Evolutionary conservation across 345 rosid genomes (phyloP), one percentile per base, ranked within the genome.

Genomic region (Melastoma malabathricum): DNA sequence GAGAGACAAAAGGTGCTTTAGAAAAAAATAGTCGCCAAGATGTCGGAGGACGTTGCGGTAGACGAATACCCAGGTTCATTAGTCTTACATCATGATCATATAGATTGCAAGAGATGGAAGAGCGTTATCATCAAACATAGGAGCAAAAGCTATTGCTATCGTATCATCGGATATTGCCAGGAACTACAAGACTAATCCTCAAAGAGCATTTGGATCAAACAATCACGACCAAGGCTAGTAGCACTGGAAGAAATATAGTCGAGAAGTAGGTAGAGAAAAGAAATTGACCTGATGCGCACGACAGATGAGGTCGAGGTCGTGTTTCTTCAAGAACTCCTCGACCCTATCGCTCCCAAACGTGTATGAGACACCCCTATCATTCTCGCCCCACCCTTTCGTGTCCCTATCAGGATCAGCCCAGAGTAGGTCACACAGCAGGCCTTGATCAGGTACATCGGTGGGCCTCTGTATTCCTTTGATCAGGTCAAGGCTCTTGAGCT

Each of bases 341-440:
- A 76, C 71, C 49, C 49, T 67, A 54, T 76, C 81, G 13, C 75
- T 66, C 25, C 77, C 81, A n/a, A 72, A 76, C 10, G 71, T 72
- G 43, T 44, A 76, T 16, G 81, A 75, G 43, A 76, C 77, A 10
- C 81, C 75, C 56, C 81, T 61, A 18, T 76, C 81, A 46, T 69
- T 76, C 65, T 72, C 81, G 0, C 71, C 77, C 81, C 77, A 76
- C 7, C 75, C 81, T 44, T 47, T 46, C 20, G 67, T 51, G 52
- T 72, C 72, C 48, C 55, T 61, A 16, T 71, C 76, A 38, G 80
- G 80, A 60, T 71, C 80, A 44, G 76, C 44, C 80, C 80, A 75
- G 3, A 75, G 73, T 6, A 75, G 74, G 56, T 75, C 81, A 59
- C 75, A 75, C 34, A 75, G 44, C 15, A 75, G 61, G 14, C 81